phyloP scores from a whole-genome alignment of 2,329 filamentous ascomycete genomes.

The Apiospora pterosperma region DNA sequence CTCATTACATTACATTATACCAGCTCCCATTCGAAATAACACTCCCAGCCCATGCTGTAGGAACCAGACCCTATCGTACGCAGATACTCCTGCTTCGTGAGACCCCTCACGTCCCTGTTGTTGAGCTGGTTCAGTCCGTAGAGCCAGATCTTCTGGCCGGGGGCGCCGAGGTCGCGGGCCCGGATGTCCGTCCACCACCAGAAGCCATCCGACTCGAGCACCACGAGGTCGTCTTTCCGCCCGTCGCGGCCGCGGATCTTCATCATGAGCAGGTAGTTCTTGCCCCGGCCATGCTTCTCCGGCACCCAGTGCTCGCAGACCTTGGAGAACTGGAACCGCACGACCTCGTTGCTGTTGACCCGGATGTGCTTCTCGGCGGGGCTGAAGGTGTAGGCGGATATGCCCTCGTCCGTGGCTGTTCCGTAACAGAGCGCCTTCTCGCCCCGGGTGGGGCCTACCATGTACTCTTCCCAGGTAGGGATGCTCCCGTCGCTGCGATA shows the following conservation, averaged over 20 bases:
- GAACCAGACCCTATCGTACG: slow-evolving; percentile 37
- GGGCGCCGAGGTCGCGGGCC: slow-evolving; percentile 60
- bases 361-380: slow-evolving; percentile 59
- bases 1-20: neutral
- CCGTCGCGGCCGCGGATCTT: slow-evolving; percentile 65
- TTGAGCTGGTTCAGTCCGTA: slow-evolving; percentile 54
- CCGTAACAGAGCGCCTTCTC: slow-evolving; percentile 46
- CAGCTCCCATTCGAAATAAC: slow-evolving; percentile 1
- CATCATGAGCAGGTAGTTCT: slow-evolving; percentile 67
- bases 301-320: slow-evolving; percentile 80
- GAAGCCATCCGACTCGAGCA: slow-evolving; percentile 73
- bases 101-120: slow-evolving; percentile 43
- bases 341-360: slow-evolving; percentile 50
- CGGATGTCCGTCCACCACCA: slow-evolving; percentile 80
- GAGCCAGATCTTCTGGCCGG: slow-evolving; percentile 66
- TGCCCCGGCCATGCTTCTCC: slow-evolving; percentile 62
- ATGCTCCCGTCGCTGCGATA: slow-evolving; percentile 69
- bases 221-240: slow-evolving; percentile 62
- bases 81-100: slow-evolving; percentile 44
- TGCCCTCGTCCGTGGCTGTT: slow-evolving; percentile 45
- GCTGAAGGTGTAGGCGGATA: slow-evolving; percentile 56
- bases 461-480: slow-evolving; percentile 79
- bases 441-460: slow-evolving; percentile 54
- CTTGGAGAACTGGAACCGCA: slow-evolving; percentile 79
- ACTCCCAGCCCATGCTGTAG: slow-evolving; percentile 32